phyloP scores from a whole-genome alignment of 768 basidiomycete species.

The Leccinum aurantiacum region DNA sequence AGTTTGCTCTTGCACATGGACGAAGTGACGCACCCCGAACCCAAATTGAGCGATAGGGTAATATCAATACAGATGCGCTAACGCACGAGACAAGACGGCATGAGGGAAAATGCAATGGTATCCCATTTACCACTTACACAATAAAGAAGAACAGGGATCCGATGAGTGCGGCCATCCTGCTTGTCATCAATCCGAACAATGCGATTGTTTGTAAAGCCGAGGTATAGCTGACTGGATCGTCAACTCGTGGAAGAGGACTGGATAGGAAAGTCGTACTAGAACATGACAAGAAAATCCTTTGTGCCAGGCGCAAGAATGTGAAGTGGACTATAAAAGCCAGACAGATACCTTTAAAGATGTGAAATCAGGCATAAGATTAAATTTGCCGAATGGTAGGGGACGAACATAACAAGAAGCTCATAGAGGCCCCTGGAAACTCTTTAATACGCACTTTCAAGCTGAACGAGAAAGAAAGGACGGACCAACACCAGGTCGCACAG shows the following conservation, averaged over 20 bases:
- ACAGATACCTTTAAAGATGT: constrained; percentile 38
- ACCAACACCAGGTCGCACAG: constrained; percentile 67
- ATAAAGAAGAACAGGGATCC: constrained; percentile 58
- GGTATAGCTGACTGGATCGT: constrained; percentile 24
- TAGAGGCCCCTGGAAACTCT: constrained; percentile 50
- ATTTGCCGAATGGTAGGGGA: background rate
- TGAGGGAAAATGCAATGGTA: constrained; percentile 20
- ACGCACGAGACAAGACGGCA: background rate
- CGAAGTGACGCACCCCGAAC: constrained; percentile 35
- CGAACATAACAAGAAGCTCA: constrained; percentile 51
- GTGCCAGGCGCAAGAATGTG: constrained; percentile 42
- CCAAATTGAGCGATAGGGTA: constrained; percentile 40
- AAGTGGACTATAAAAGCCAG: constrained; percentile 39
- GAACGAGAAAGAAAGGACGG: constrained; percentile 14
- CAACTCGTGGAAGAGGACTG: constrained; percentile 1
- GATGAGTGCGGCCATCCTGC: constrained; percentile 63
- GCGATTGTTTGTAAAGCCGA: constrained; percentile 56
- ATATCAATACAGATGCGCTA: constrained; percentile 37
- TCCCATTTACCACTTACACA: constrained; percentile 37
- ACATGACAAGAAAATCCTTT: constrained; percentile 41
- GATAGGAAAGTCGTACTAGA: constrained; percentile 29
- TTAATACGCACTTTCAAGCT: constrained; percentile 12
- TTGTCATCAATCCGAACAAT: constrained; percentile 67
- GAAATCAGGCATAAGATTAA: constrained; percentile 11
- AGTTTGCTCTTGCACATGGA: background rate